These are phyloP conservation scores for Brassica balearica DNA, from an alignment of 441 rosid species.

Conservation along the genomic window DNA sequence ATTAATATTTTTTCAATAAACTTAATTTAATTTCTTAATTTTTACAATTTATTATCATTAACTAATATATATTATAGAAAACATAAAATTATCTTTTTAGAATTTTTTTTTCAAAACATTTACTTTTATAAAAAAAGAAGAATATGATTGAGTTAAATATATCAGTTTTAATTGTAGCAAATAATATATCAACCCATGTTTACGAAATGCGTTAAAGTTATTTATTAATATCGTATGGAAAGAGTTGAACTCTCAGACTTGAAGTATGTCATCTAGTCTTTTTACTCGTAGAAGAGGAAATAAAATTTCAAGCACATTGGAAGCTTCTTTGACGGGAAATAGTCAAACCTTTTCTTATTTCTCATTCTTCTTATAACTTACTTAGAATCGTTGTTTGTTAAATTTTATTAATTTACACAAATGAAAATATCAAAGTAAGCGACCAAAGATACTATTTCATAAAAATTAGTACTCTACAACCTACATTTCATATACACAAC, in stretches of 20 bases:
- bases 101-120: neutral
- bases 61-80: neutral
- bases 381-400: neutral
- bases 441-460: neutral
- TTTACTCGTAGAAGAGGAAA: constrained; percentile 12
- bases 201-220: neutral
- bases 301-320: constrained; percentile 18
- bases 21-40: no score
- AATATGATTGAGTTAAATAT: neutral
- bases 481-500: neutral
- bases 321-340: constrained; percentile 45
- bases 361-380: constrained; percentile 25
- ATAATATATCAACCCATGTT: neutral
- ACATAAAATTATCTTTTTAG: neutral
- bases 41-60: neutral
- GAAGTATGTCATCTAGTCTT: constrained; percentile 1
- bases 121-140: neutral
- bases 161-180: neutral
- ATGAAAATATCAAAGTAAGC: neutral
- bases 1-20: no score
- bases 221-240: neutral
- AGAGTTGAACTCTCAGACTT: neutral
- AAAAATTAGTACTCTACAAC: neutral
- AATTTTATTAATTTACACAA: neutral
- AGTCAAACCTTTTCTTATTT: constrained; percentile 35